Conservation (phyloP, 2,329 filamentous ascomycete species). For the Epicoccum nigrum region DNA sequence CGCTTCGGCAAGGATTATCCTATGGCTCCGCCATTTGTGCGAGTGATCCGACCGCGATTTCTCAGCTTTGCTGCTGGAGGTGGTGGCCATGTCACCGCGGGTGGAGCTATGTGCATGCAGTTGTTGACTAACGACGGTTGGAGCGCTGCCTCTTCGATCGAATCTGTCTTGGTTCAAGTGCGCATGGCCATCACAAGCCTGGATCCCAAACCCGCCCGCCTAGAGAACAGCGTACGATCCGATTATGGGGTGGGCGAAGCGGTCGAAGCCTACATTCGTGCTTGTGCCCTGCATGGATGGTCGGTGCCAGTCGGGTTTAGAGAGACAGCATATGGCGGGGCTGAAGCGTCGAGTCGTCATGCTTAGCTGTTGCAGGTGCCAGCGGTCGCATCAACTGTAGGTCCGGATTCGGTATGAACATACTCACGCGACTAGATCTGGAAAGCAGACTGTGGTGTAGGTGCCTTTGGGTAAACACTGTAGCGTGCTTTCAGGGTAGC, state of each 20-base stretch:
- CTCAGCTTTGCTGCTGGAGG: conserved; percentile 73
- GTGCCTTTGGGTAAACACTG: no score
- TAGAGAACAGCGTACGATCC: conserved; percentile 51
- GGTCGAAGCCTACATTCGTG: conserved; percentile 72
- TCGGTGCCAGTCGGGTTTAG: conserved; percentile 67
- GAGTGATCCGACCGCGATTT: conserved; percentile 81
- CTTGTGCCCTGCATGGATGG: conserved; percentile 75
- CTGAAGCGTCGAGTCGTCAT: background rate
- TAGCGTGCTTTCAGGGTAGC: no score
- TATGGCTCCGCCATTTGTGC: conserved; percentile 80
- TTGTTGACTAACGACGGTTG: conserved; percentile 84
- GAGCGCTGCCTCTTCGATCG: conserved; percentile 74
- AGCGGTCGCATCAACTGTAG: no score
- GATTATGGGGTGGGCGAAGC: conserved; percentile 76
- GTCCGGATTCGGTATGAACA: no score
- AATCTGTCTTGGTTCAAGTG: conserved; percentile 81
- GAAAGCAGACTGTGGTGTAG: no score
- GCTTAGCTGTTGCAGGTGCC: no score
- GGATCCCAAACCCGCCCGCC: conserved; percentile 74
- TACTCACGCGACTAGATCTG: no score
- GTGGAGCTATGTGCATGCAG: conserved; percentile 84
- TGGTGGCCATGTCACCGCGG: conserved; percentile 83
- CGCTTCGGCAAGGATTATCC: conserved; percentile 81
- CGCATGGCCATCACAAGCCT: conserved; percentile 73
- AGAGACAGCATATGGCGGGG: conserved; percentile 51